Evolutionary conservation across 768 basidiomycete genomes (phyloP).

Genomic region (Boletellus ananas): DNA sequence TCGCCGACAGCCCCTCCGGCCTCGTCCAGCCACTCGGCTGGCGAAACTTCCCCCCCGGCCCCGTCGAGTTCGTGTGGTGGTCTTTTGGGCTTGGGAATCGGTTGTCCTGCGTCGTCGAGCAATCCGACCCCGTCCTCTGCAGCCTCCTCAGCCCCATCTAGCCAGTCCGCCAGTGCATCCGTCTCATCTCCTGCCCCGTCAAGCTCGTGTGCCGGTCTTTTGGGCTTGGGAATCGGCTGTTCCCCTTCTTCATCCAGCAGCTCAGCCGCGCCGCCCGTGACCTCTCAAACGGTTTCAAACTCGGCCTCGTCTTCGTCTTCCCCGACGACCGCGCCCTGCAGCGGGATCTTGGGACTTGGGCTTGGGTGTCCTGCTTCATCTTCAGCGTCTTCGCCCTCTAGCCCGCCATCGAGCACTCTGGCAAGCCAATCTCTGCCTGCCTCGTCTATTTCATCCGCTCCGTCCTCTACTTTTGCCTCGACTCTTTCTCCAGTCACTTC

Average conservation of each 20-base stretch:
- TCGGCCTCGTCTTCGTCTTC: not conserved
- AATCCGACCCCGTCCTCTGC: constrained; percentile 1
- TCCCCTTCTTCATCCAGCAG: constrained; percentile 3
- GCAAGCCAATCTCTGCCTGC: constrained; percentile 4
- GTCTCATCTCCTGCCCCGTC: not conserved
- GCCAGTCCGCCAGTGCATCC: not conserved
- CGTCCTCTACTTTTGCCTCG: not conserved
- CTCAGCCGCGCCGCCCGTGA: constrained; percentile 1
- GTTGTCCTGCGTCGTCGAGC: constrained; percentile 2
- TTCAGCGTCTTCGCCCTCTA: not conserved
- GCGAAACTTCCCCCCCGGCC: not conserved
- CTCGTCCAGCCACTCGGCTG: not conserved
- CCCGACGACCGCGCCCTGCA: constrained; percentile 2
- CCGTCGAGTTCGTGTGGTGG: constrained; percentile 7
- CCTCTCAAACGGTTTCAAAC: not conserved
- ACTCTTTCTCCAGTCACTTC: constrained; percentile 7
- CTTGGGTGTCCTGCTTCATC: constrained; percentile 5
- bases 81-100: constrained; percentile 10
- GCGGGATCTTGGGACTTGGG: constrained; percentile 15
- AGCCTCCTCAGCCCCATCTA: not conserved
- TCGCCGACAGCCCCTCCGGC: not conserved
- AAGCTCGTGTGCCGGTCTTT: constrained; percentile 8
- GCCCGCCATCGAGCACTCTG: constrained; percentile 8
- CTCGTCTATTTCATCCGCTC: not conserved
- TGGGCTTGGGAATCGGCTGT: constrained; percentile 12